These are phyloP conservation scores for Talaromyces proteolyticus DNA, from an alignment of 495 filamentous ascomycete genomes.

Conservation along the genomic window DNA sequence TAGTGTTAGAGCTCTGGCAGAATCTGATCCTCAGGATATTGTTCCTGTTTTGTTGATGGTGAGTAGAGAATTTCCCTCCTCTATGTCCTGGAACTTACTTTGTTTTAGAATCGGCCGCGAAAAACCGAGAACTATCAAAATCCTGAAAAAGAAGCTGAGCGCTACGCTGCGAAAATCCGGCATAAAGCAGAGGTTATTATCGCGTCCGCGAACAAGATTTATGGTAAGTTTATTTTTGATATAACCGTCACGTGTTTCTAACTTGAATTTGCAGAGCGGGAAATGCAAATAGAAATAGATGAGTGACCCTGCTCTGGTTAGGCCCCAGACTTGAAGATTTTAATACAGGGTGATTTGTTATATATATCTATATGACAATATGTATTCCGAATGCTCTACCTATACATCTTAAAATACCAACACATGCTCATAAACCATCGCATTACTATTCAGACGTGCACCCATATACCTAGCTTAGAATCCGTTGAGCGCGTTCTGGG, in stretches of 20 bases:
- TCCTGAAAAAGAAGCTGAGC: slow-evolving; percentile 53
- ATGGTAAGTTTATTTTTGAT: slow-evolving; percentile 49
- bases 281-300: slow-evolving; percentile 39
- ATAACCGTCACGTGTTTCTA: too few species aligned
- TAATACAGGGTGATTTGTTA: background rate
- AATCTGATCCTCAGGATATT: slow-evolving; percentile 60
- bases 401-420: too few species aligned
- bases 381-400: too few species aligned
- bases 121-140: slow-evolving; percentile 54
- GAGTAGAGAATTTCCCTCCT: slow-evolving; percentile 7
- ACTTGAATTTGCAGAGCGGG: slow-evolving; percentile 25
- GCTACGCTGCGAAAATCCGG: slow-evolving; percentile 57
- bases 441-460: too few species aligned
- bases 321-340: background rate
- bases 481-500: slow-evolving; percentile 54
- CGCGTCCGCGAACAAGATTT: slow-evolving; percentile 64
- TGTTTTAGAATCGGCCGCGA: slow-evolving; percentile 45
- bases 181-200: slow-evolving; percentile 65
- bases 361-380: background rate
- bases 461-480: too few species aligned
- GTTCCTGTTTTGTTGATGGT: slow-evolving; percentile 67
- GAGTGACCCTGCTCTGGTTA: slow-evolving; percentile 12
- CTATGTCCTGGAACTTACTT: background rate
- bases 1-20: slow-evolving; percentile 60
- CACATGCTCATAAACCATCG: too few species aligned